phyloP scores from a whole-genome alignment of 2,329 filamentous ascomycete genomes.

The Beauveria pseudobassiana region DNA sequence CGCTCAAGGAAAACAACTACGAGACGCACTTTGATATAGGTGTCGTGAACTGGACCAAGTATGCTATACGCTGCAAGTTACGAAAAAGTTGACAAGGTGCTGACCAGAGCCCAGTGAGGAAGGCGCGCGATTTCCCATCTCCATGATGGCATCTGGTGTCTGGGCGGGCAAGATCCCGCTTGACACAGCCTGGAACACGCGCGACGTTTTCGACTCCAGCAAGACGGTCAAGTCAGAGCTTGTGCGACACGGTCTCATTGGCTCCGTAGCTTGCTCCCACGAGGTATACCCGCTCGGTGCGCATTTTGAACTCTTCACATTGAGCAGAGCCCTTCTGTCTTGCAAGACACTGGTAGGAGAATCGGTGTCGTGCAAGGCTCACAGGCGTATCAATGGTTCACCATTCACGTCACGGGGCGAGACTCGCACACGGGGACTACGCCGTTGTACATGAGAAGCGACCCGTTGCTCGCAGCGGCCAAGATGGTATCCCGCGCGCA shows the following conservation, averaged over 20 bases:
- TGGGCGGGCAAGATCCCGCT: slow-evolving; percentile 64
- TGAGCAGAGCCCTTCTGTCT: slow-evolving; percentile 72
- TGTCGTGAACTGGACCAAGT: slow-evolving; percentile 73
- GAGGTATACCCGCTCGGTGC: slow-evolving; percentile 52
- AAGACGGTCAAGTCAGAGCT: slow-evolving; percentile 40
- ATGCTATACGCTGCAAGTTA: slow-evolving; percentile 12
- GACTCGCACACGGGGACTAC: slow-evolving; percentile 26
- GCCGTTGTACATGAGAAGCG: slow-evolving; percentile 25
- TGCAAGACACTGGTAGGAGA: slow-evolving; percentile 39
- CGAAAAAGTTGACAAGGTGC: background rate
- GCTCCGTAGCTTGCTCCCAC: slow-evolving; percentile 19
- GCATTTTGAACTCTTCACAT: slow-evolving; percentile 81
- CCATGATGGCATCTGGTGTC: slow-evolving; percentile 69
- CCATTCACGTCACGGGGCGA: slow-evolving; percentile 22
- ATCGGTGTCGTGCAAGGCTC: slow-evolving; percentile 27
- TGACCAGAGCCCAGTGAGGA: slow-evolving; percentile 51
- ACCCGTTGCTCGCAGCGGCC: slow-evolving; percentile 26
- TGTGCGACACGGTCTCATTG: slow-evolving; percentile 60
- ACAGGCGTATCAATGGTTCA: slow-evolving; percentile 27
- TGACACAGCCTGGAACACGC: slow-evolving; percentile 52
- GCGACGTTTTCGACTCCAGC: slow-evolving; percentile 40
- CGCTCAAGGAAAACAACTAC: slow-evolving; percentile 54
- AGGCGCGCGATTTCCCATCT: slow-evolving; percentile 69
- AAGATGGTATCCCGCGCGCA: slow-evolving; percentile 27
- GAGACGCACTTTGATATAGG: slow-evolving; percentile 66